Percentiles rank a stretch among this genome's conserved stretches.
Evolutionary conservation across 106 monocot species (phyloP).

Genomic region (Dactylorhiza incarnata): DNA sequence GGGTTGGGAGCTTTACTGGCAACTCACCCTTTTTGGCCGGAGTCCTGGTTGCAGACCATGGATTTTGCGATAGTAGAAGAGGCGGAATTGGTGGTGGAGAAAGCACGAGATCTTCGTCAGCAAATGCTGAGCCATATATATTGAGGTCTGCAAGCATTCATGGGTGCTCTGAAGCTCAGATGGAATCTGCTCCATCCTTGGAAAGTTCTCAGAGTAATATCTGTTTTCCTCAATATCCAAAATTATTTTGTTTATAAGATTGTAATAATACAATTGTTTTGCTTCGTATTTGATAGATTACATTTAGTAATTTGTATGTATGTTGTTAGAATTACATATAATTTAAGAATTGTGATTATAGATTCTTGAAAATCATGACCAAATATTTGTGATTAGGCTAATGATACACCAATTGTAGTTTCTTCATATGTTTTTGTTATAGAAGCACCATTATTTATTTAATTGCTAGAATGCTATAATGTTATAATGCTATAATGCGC

Average conservation of each 20-base stretch:
- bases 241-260: background rate
- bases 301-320: background rate
- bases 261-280: background rate
- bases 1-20: slow-evolving; percentile 31
- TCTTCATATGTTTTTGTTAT: background rate
- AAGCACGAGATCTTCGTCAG: slow-evolving; percentile 26
- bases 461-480: too few relatives aligned
- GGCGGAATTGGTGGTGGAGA: slow-evolving; percentile 5
- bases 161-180: slow-evolving; percentile 44
- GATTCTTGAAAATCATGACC: background rate
- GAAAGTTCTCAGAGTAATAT: slow-evolving; percentile 39
- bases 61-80: slow-evolving; percentile 18
- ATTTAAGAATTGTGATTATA: background rate
- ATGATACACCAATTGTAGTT: background rate
- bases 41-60: slow-evolving; percentile 34
- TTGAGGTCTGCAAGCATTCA: slow-evolving; percentile 40
- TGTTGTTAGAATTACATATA: background rate
- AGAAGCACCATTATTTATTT: background rate
- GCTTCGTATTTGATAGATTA: background rate
- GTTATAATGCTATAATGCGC: too few relatives aligned
- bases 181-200: slow-evolving; percentile 51
- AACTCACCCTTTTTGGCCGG: slow-evolving; percentile 62
- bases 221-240: background rate
- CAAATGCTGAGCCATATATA: slow-evolving; percentile 37
- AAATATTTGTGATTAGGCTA: background rate